phyloP scores from a whole-genome alignment of 2,329 filamentous ascomycete species.

The Chaetomium globosum region DNA sequence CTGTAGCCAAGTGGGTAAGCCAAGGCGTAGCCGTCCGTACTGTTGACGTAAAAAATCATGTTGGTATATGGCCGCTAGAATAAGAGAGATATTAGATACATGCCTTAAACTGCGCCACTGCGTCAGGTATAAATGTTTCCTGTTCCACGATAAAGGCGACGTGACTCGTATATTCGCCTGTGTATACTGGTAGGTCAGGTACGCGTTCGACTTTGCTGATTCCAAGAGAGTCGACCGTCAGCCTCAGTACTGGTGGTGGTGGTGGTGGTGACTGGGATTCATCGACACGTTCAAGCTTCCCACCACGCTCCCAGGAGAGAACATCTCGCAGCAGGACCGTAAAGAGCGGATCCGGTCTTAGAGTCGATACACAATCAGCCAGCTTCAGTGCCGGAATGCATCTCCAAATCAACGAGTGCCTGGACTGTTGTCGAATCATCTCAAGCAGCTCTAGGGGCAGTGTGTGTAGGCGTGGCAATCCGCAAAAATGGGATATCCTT shows the following conservation, averaged over 20 bases:
- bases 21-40: neutral
- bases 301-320: conserved; percentile 5
- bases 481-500: neutral
- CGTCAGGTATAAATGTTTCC: neutral
- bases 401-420: conserved; percentile 7
- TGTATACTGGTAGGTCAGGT: conserved; percentile 2
- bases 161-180: conserved; percentile 12
- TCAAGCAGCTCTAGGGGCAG: conserved; percentile 9
- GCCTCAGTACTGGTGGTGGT: neutral
- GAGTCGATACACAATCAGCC: neutral
- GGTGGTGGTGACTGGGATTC: neutral
- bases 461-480: neutral
- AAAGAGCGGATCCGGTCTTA: neutral
- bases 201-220: conserved; percentile 12
- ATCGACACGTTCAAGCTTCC: neutral
- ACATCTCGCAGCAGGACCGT: neutral
- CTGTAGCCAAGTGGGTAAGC: neutral
- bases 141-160: conserved; percentile 12
- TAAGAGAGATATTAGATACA: neutral
- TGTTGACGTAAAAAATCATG: neutral
- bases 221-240: neutral
- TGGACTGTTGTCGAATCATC: conserved; percentile 2
- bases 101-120: neutral
- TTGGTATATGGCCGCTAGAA: neutral
- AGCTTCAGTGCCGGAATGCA: neutral